Percentiles rank a stretch among this genome's conserved stretches.
phyloP scores from a whole-genome alignment of 176 grass and related monocot genomes.

The Miscanthus lutarioriparius region DNA sequence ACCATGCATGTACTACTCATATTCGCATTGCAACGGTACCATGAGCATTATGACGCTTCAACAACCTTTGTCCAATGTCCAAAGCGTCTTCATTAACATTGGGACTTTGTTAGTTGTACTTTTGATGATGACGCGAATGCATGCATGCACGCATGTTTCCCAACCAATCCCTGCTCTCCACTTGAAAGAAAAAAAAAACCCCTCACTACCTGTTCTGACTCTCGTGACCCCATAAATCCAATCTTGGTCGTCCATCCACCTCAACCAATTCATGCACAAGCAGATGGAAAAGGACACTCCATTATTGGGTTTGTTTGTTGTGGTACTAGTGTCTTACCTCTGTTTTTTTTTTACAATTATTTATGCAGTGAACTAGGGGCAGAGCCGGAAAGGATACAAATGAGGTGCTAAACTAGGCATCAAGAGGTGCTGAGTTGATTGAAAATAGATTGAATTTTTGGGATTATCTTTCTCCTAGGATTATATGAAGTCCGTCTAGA shows the following conservation, averaged over 20 bases:
- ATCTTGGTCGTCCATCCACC: not conserved
- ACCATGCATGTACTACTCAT: not conserved
- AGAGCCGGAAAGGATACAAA: too few species aligned
- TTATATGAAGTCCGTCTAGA: too few species aligned
- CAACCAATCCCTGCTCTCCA: not conserved
- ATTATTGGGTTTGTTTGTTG: not conserved
- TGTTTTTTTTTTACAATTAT: too few species aligned
- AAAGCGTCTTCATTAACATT: not conserved
- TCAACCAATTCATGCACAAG: not conserved
- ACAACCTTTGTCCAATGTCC: not conserved
- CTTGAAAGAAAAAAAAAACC: not conserved
- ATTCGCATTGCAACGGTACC: not conserved
- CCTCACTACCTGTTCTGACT: not conserved
- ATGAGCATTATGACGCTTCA: not conserved
- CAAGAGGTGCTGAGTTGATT: too few species aligned
- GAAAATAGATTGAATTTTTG: not conserved
- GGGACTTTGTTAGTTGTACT: constrained; percentile 20
- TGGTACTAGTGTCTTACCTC: not conserved
- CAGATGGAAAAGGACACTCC: not conserved
- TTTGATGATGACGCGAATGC: not conserved
- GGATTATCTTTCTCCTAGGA: too few species aligned
- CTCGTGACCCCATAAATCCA: constrained; percentile 35
- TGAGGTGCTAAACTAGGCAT: too few species aligned
- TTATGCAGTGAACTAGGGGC: too few species aligned
- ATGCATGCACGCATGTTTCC: not conserved